Base-by-base conservation (phyloP, 23 red algal species). In the Cyanidium caldarium region DNA sequence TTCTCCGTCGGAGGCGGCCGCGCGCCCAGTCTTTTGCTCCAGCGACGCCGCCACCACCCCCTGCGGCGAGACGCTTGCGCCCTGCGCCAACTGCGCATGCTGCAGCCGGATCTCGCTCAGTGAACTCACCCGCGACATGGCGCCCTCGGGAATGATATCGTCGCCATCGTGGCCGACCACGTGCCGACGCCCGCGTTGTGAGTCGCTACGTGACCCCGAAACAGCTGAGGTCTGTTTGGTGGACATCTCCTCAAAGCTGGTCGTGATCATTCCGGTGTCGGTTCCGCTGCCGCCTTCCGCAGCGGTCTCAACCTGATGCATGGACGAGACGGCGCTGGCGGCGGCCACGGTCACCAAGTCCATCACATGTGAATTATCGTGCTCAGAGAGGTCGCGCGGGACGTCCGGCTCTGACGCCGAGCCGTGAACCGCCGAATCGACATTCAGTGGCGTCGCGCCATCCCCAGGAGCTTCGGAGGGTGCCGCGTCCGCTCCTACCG, bases 81-180 rank as follows among this genome's bases (percentile, higher is more conserved):
- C n/a, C n/a, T n/a, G n/a, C n/a, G n/a, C n/a, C 5, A 61, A 28
- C 23, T 61, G 51, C 10, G 51, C 51, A 61, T 61, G 51, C 23
- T 61, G 51, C 51, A 21, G 7, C 7, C 51, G 51, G 5, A 61
- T 61, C 31, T 61, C 51, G 31, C 31, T 61, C 10, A 61, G 23
- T 16, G 51, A 61, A 61, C 51, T 61, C 51, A 61, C 51, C 19
- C 51, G 51, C 51, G 51, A 61, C 51, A 61, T 61, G 5, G 51
- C 51, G 31, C 51, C 51, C 51, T 61, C 51, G 10, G 51, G 51
- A 28, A 61, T 61, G 21, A 61, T 28, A 25, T 61, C 51, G 51
- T 25, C 51, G 7, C 51, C 51, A 28, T 61, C 51, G n/a, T 28
- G 51, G n/a, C 51, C 51, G 23, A 61, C 23, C n/a, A 28, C 51